These are phyloP conservation scores for grape (Vitis vinifera) DNA, from an alignment of 164 flowering plant genomes.

Conservation along the genomic window DNA sequence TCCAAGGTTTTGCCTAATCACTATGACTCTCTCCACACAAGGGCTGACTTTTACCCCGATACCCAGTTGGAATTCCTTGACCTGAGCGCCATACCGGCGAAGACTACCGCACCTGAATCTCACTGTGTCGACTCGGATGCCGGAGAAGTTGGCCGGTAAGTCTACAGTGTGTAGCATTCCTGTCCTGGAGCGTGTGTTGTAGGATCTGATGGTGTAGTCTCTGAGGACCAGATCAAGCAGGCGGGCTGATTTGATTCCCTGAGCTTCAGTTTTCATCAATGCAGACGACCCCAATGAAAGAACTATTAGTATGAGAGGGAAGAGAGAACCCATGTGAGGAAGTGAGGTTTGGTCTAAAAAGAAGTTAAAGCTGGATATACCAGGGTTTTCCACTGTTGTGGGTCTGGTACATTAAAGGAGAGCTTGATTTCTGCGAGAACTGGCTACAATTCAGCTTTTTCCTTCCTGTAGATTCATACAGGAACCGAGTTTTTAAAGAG, in stretches of 20 bases:
- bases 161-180: conserved; percentile 44
- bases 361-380: neutral
- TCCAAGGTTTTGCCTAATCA: conserved; percentile 64
- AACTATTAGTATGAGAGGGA: conserved; percentile 14
- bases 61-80: conserved; percentile 60
- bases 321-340: conserved; percentile 36
- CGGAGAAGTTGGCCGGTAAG: conserved; percentile 65
- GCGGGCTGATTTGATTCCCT: conserved; percentile 38
- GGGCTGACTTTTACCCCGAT: conserved; percentile 55
- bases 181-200: conserved; percentile 40
- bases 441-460: neutral
- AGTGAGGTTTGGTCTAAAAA: neutral
- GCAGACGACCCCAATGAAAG: conserved; percentile 14
- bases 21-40: conserved; percentile 62
- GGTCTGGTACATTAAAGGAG: conserved; percentile 1
- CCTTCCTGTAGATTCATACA: conserved; percentile 1
- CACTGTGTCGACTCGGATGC: conserved; percentile 46
- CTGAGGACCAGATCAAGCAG: conserved; percentile 64
- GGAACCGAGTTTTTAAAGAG: conserved; percentile 11
- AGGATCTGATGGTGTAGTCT: conserved; percentile 61
- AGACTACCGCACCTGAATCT: conserved; percentile 85
- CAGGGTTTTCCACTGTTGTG: too few relatives aligned
- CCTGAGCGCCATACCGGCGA: conserved; percentile 61
- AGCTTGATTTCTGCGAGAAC: neutral
- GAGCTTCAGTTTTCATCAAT: conserved; percentile 16